Evolutionary conservation across 768 basidiomycete species (phyloP).

Genomic region (Leccinum olivaceopallidum): DNA sequence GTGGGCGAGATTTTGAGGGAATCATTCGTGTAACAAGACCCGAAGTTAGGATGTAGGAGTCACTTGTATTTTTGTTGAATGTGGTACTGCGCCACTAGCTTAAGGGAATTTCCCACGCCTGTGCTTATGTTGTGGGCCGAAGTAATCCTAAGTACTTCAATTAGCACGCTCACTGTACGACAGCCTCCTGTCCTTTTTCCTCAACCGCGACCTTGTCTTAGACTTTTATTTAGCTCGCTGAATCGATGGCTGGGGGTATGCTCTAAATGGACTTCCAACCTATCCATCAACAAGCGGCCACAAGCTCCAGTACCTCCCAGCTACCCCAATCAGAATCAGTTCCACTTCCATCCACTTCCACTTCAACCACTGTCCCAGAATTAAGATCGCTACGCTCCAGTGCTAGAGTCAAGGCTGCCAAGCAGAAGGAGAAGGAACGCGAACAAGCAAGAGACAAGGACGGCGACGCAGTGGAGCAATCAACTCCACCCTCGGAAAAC

Average conservation of each 20-base stretch:
- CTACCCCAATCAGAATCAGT: conserved; percentile 41
- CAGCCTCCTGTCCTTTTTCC: conserved; percentile 25
- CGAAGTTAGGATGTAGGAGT: not conserved
- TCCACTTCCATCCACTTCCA: conserved; percentile 37
- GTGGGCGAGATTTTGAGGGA: conserved; percentile 63
- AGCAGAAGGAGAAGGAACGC: conserved; percentile 62
- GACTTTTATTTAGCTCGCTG: conserved; percentile 21
- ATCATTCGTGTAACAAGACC: conserved; percentile 16
- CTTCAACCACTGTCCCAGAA: conserved; percentile 43
- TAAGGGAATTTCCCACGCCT: conserved; percentile 33
- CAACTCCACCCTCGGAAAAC: conserved; percentile 40
- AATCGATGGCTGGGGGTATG: conserved; percentile 86
- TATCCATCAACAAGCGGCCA: conserved; percentile 69
- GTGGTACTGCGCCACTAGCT: conserved; percentile 10
- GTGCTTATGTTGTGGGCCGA: conserved; percentile 21
- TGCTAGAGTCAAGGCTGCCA: conserved; percentile 74
- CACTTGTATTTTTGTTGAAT: not conserved
- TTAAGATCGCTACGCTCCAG: conserved; percentile 68
- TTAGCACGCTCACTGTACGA: conserved; percentile 22
- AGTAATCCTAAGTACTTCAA: conserved; percentile 25
- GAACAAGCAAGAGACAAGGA: conserved; percentile 56
- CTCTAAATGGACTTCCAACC: conserved; percentile 92
- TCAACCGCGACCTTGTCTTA: conserved; percentile 27
- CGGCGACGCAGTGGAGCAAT: conserved; percentile 46
- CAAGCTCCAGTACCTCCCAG: conserved; percentile 53